Percentiles rank a stretch among this genome's conserved stretches.
These are phyloP conservation scores for Phytophthora palmivora DNA, from an alignment of 352 stramenopile species.

Conservation along the genomic window DNA sequence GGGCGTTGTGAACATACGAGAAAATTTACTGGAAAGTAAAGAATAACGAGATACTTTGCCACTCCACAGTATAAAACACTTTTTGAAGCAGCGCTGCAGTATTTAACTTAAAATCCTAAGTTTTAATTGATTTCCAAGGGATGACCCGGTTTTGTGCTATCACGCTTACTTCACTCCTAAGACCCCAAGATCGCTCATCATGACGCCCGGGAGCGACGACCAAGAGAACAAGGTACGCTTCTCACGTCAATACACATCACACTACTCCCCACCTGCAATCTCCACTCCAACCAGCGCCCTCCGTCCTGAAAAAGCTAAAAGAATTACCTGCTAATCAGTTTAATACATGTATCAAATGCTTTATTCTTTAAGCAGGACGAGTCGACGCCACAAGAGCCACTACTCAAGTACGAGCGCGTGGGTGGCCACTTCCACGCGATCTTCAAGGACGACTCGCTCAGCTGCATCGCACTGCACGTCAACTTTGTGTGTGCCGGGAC, in stretches of 20 bases:
- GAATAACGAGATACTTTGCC: too few species aligned
- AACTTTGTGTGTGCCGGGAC: constrained; percentile 82
- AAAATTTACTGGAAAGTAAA: too few species aligned
- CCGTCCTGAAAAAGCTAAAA: constrained; percentile 7
- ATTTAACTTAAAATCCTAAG: too few species aligned
- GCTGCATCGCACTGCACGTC: constrained; percentile 82
- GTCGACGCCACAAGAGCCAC: constrained; percentile 49
- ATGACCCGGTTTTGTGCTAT: too few species aligned
- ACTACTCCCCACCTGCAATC: background rate
- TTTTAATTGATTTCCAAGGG: too few species aligned
- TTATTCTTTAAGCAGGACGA: too few species aligned
- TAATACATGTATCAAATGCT: too few species aligned
- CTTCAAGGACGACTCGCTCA: constrained; percentile 88
- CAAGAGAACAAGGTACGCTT: constrained; percentile 23
- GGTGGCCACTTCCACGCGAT: constrained; percentile 86
- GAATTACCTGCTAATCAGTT: constrained; percentile 13
- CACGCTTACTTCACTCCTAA: too few species aligned
- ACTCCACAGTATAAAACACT: too few species aligned
- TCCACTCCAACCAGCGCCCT: background rate
- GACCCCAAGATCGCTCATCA: too few species aligned
- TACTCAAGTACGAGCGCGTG: constrained; percentile 91
- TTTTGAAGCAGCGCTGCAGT: too few species aligned
- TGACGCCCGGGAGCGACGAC: constrained; percentile 22
- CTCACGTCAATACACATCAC: background rate
- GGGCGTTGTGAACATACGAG: too few species aligned